Conservation (phyloP, 345 rosid species). For the Camelina laxa region DNA sequence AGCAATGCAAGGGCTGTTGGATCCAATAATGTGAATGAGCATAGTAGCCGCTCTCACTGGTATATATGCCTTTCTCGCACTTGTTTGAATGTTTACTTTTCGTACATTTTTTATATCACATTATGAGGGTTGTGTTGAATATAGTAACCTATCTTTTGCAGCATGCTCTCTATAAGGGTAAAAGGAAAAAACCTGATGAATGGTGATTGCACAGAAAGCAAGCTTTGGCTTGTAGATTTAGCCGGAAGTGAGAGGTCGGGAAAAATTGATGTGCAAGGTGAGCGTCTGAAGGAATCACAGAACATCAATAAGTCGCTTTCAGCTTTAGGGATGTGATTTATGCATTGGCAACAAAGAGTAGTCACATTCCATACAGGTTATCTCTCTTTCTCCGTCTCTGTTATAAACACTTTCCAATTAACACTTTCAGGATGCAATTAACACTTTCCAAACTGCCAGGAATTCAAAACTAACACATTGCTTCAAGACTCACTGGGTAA, state of each 20-base stretch:
- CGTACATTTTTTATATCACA: neutral
- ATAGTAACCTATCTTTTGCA: slow-evolving; percentile 44
- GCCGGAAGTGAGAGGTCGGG: slow-evolving; percentile 98
- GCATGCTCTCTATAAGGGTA: slow-evolving; percentile 93
- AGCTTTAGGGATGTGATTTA: slow-evolving; percentile 90
- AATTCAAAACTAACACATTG: slow-evolving; percentile 94
- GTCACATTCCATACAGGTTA: slow-evolving; percentile 92
- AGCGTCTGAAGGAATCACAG: slow-evolving; percentile 94
- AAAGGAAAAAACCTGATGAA: slow-evolving; percentile 77
- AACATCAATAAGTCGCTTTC: slow-evolving; percentile 91
- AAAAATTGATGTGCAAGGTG: slow-evolving; percentile 93
- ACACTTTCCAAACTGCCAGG: slow-evolving; percentile 55
- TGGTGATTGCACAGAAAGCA: slow-evolving; percentile 93
- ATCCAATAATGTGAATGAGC: slow-evolving; percentile 94
- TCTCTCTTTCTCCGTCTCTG: slow-evolving; percentile 5
- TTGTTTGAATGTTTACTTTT: slow-evolving; percentile 26
- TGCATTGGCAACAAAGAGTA: slow-evolving; percentile 84
- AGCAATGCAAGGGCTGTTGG: slow-evolving; percentile 97
- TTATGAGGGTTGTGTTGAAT: neutral
- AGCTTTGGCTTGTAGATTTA: slow-evolving; percentile 97
- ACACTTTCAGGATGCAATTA: slow-evolving; percentile 33
- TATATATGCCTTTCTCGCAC: slow-evolving; percentile 41
- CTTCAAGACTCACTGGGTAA: slow-evolving; percentile 97
- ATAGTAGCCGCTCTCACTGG: slow-evolving; percentile 99
- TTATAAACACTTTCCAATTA: neutral